Conservation (phyloP, 306 rosid genomes). For the Macrotyloma uniflorum region DNA sequence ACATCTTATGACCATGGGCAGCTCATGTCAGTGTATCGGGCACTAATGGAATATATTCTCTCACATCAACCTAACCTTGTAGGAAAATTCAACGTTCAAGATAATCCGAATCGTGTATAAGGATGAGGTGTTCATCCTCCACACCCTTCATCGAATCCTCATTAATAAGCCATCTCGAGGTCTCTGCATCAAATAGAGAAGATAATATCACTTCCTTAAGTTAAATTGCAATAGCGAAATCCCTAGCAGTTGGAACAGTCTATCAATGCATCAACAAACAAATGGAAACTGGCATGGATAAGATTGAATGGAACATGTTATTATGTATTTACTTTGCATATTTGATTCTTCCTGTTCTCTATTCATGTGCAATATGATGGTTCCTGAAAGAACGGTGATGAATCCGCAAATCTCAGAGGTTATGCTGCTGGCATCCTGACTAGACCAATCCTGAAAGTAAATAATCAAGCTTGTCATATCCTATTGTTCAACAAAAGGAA, state of each 20-base stretch:
- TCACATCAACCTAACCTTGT: constrained; percentile 3
- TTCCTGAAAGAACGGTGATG: constrained; percentile 89
- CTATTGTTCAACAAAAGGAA: constrained; percentile 11
- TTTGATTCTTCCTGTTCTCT: constrained; percentile 74
- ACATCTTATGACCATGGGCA: constrained; percentile 21
- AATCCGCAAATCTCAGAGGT: constrained; percentile 95
- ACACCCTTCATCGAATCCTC: constrained; percentile 67
- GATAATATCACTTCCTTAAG: constrained; percentile 3
- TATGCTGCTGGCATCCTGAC: constrained; percentile 76
- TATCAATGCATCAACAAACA: constrained; percentile 23
- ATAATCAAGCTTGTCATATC: constrained; percentile 14
- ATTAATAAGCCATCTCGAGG: constrained; percentile 60
- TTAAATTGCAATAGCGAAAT: constrained; percentile 17
- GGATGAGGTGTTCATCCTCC: constrained; percentile 75
- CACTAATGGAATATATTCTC: constrained; percentile 25
- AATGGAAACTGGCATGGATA: constrained; percentile 7
- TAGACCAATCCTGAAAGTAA: constrained; percentile 85
- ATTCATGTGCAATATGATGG: constrained; percentile 80
- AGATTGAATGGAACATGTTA: constrained; percentile 28
- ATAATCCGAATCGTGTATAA: constrained; percentile 60
- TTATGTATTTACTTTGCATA: constrained; percentile 58
- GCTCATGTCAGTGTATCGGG: constrained; percentile 9
- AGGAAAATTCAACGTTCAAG: constrained; percentile 48
- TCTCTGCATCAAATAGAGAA: constrained; percentile 50
- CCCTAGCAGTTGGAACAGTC: constrained; percentile 1